Base-by-base conservation (phyloP, 495 filamentous ascomycete species). In the Monascus purpureus region DNA sequence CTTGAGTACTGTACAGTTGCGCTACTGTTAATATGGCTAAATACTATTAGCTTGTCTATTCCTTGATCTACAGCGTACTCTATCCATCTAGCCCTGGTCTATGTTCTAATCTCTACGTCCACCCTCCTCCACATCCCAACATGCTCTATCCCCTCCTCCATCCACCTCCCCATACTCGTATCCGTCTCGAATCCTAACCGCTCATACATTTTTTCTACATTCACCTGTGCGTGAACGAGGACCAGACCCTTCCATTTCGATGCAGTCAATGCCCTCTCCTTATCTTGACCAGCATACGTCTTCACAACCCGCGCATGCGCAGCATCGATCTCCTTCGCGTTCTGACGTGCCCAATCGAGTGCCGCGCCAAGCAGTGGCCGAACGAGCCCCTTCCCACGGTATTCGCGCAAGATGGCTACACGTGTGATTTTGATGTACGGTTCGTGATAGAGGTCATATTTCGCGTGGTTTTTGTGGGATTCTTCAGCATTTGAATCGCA, bases 71-170 rank as follows among this genome's bases (percentile, higher is more conserved):
- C n/a, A n/a, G n/a, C n/a, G n/a, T n/a, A n/a, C n/a, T n/a, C n/a
- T n/a, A n/a, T n/a, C n/a, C n/a, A n/a, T n/a, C n/a, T n/a, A n/a
- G n/a, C n/a, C n/a, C n/a, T n/a, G n/a, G n/a, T n/a, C n/a, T 27
- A 27, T n/a, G 25, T n/a, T n/a, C 6, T 9, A 27, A 27, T 27
- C 29, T 13, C 17, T 17, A 62, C 22, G 9, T 32, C 36, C 18
- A 65, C 38, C 39, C 62, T 35, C 33, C 37, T 56, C 46, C 60
- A 88, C 83, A 93, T 88, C 9, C 78, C 83, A 17, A 86, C 68
- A 67, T 93, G 87, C 43, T 68, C 63, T 41, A 93, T 83, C 13
- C 81, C 83, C 40, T 92, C 83, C 58, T 94, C 86, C 24, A 61
- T 56, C 82, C 86, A 95, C 39, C 40, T 56, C 0, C 82, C 81